Conservation (phyloP, 768 basidiomycete genomes). For the Sistotremastrum suecicum region DNA sequence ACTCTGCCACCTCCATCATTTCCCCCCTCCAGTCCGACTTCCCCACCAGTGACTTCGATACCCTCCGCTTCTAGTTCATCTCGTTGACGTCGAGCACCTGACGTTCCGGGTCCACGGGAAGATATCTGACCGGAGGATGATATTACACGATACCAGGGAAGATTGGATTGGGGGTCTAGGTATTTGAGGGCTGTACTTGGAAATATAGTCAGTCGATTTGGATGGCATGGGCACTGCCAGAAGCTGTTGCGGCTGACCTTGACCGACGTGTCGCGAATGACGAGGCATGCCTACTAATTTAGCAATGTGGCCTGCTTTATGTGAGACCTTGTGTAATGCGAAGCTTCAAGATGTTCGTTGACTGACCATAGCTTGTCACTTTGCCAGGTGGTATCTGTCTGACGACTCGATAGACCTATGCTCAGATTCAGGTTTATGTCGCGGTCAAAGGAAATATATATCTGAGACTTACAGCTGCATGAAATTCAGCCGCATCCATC, state of each 20-base stretch:
- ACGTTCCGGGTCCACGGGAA: conserved; percentile 72
- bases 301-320: conserved; percentile 52
- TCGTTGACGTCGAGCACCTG: conserved; percentile 61
- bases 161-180: conserved; percentile 43
- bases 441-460: not conserved
- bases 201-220: not conserved
- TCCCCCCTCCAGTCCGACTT: conserved; percentile 29
- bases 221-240: not conserved
- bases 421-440: not conserved
- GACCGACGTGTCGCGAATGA: conserved; percentile 70
- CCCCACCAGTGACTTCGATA: conserved; percentile 51
- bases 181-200: conserved; percentile 58
- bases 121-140: conserved; percentile 60
- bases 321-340: not conserved
- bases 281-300: conserved; percentile 69
- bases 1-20: conserved; percentile 30
- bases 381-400: conserved; percentile 50
- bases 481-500: conserved; percentile 52
- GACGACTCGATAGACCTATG: conserved; percentile 59
- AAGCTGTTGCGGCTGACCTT: conserved; percentile 32
- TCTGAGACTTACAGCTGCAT: conserved; percentile 33
- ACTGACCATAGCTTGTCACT: conserved; percentile 65
- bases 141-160: conserved; percentile 76
- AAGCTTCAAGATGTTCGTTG: not conserved
- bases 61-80: conserved; percentile 72